Evolutionary conservation across 2,329 filamentous ascomycete species (phyloP).

Genomic region (Coniochaeta hoffmannii): DNA sequence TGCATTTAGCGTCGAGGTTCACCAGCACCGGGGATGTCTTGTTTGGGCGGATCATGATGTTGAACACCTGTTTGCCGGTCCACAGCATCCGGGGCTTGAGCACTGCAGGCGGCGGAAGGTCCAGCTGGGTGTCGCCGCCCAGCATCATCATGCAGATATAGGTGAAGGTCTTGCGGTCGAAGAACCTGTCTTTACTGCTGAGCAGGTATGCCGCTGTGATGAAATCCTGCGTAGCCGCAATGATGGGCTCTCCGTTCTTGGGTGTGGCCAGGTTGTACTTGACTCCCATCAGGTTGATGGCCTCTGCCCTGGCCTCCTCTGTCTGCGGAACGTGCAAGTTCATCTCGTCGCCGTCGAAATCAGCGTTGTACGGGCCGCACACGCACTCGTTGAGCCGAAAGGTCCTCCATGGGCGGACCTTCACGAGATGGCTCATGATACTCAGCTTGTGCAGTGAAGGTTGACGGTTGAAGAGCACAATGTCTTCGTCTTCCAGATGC

Average conservation of each 20-base stretch:
- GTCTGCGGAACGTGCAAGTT: constrained; percentile 97
- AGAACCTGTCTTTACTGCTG: constrained; percentile 89
- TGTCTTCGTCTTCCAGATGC: constrained; percentile 89
- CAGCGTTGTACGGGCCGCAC: constrained; percentile 95
- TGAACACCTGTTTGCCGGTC: constrained; percentile 98
- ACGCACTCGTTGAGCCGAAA: constrained; percentile 98
- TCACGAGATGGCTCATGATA: constrained; percentile 93
- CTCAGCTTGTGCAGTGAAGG: constrained; percentile 96
- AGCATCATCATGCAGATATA: constrained; percentile 95
- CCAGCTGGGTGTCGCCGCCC: constrained; percentile 62
- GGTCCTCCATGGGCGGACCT: constrained; percentile 89
- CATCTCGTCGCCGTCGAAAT: constrained; percentile 99
- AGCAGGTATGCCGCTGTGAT: constrained; percentile 91
- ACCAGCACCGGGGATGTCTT: constrained; percentile 73
- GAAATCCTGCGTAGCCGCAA: constrained; percentile 98
- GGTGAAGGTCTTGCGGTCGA: constrained; percentile 78
- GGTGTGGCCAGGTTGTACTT: constrained; percentile 94
- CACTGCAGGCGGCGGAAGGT: constrained; percentile 80
- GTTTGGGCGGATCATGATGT: constrained; percentile 83
- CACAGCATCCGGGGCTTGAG: constrained; percentile 80
- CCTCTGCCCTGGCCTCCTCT: constrained; percentile 91
- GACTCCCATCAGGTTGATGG: constrained; percentile 94
- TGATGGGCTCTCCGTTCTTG: constrained; percentile 96
- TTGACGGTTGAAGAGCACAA: constrained; percentile 96
- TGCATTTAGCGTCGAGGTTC: constrained; percentile 89